Conservation (phyloP, 2,329 filamentous ascomycete species). For the Cryphonectria parasitica region DNA sequence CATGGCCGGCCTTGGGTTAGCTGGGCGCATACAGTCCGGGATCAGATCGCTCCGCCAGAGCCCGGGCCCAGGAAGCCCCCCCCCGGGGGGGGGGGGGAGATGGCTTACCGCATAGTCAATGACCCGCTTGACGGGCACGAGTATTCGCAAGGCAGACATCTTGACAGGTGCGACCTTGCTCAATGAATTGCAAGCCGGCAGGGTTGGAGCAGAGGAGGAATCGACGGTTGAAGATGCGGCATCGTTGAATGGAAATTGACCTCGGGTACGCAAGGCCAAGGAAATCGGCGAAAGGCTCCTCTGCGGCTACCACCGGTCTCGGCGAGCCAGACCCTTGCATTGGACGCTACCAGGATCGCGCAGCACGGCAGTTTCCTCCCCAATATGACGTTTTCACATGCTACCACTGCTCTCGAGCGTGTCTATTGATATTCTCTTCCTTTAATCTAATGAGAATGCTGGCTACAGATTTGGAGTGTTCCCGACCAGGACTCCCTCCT, state of each 20-base stretch:
- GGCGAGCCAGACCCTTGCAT: constrained; percentile 15
- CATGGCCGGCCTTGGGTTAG: neutral
- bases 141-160: constrained; percentile 72
- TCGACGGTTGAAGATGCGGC: constrained; percentile 1
- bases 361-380: neutral
- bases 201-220: constrained; percentile 27
- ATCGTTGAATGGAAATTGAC: constrained; percentile 13
- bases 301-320: constrained; percentile 43
- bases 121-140: constrained; percentile 81
- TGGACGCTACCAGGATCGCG: constrained; percentile 1
- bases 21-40: neutral
- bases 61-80: too few relatives aligned
- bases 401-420: neutral
- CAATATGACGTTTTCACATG: constrained; percentile 23
- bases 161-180: constrained; percentile 33
- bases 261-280: constrained; percentile 6
- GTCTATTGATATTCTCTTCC: neutral
- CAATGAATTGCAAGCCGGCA: constrained; percentile 32
- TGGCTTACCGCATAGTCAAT: constrained; percentile 82
- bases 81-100: constrained; percentile 29
- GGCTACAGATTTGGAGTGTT: neutral
- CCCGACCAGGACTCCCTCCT: neutral
- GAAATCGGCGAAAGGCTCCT: constrained; percentile 16
- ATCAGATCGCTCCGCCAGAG: neutral
- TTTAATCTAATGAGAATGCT: neutral